Conservation (phyloP, 176 grass and related monocot genomes). For the Cenchrus purpureus region DNA sequence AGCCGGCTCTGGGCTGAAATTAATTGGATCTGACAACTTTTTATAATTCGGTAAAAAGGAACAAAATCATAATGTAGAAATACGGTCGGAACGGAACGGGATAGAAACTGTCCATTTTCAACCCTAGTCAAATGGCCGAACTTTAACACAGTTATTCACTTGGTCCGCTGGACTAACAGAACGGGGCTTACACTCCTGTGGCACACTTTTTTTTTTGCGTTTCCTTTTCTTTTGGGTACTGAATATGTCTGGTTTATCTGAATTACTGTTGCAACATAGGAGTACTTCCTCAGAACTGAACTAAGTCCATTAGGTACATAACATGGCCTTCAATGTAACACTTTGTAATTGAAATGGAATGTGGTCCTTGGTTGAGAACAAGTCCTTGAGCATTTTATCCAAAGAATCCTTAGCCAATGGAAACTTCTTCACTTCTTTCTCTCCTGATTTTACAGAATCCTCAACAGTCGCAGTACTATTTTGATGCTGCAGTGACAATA, state of each 20-base stretch:
- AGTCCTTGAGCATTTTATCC: slow-evolving; percentile 60
- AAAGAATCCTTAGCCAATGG: slow-evolving; percentile 59
- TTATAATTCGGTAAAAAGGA: no score
- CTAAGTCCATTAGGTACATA: no score
- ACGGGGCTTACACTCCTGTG: slow-evolving; percentile 43
- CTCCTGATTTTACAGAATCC: slow-evolving; percentile 24
- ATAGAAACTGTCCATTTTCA: no score
- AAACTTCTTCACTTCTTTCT: slow-evolving; percentile 49
- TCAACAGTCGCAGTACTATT: slow-evolving; percentile 23
- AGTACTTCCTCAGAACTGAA: no score
- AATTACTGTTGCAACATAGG: no score
- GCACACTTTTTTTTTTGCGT: slow-evolving; percentile 6
- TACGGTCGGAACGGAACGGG: no score
- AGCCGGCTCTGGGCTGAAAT: slow-evolving; percentile 5
- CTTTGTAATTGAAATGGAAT: neutral
- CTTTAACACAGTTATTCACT: slow-evolving; percentile 57
- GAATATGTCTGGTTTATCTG: no score
- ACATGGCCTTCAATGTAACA: no score
- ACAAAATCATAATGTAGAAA: no score
- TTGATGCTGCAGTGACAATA: slow-evolving; percentile 43
- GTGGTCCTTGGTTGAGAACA: slow-evolving; percentile 51
- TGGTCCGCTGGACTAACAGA: slow-evolving; percentile 37
- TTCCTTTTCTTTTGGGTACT: no score
- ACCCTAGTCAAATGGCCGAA: slow-evolving; percentile 15
- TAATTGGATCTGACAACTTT: no score